Evolutionary conservation across 2,329 filamentous ascomycete genomes (phyloP), one percentile per base, ranked within the genome.

Genomic region (Fusarium coffeatum): DNA sequence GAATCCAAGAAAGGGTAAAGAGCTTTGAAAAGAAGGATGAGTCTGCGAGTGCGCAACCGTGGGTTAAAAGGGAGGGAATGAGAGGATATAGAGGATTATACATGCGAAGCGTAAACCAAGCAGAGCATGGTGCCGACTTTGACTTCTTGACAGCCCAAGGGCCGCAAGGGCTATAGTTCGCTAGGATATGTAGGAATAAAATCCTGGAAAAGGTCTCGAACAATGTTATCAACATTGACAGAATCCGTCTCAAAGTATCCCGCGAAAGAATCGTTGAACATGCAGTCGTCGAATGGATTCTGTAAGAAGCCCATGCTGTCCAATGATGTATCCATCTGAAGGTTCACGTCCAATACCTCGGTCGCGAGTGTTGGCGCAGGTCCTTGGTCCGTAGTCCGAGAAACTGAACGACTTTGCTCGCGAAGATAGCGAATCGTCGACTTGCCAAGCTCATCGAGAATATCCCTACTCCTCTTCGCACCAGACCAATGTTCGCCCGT

Each of bases 41-140:
- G 30, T 71, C 72, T 51, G 64, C 72, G 37, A 16, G 6, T 42
- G 64, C 72, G 34, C 13, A 45, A 22, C 61, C 59, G 3, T 64
- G 61, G 61, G 16, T 64, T 0, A 64, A 41, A 22, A 45, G 61
- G 12, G 50, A 64, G 9, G 37, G 30, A 2, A 64, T 64, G 61
- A 83, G 88, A 70, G 88, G 88, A 0, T 90, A 90, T 76, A 78
- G 86, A 3, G 88, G 87, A 0, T 72, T 90, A 49, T 90, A 89
- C 73, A 83, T 88, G 81, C 79, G 86, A 8, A 82, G 81, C 18
- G 88, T 90, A 1, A 89, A 87, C 20, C 87, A 89, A 75, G 88
- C 88, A 0, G 82, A 90, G 66, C 72, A 83, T 3, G 88, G 88
- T 0, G 86, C 83, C 0, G 88, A 90, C 74, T 90, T 90, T 77